Conservation (phyloP, 164 flowering plant genomes). For the Stephania japonica region DNA sequence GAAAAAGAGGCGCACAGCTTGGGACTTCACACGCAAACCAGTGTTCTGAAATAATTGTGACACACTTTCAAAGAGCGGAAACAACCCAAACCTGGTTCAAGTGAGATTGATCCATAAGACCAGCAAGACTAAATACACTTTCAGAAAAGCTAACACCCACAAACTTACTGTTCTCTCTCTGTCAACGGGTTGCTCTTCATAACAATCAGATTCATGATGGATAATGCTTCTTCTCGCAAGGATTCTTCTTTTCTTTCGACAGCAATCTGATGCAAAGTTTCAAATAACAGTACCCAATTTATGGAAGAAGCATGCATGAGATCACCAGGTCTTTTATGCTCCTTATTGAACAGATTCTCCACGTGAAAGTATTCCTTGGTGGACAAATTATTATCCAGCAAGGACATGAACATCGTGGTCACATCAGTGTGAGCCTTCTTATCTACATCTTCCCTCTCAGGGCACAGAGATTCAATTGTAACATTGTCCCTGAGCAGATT, state of each 20-base stretch:
- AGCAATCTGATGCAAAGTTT: constrained; percentile 45
- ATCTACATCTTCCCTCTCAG: constrained; percentile 19
- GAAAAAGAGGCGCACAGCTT: constrained; percentile 64
- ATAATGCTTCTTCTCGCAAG: constrained; percentile 57
- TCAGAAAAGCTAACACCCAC: background rate
- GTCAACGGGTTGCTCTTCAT: constrained; percentile 47
- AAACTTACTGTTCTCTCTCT: constrained; percentile 68
- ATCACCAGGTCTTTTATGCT: background rate
- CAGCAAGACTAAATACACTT: background rate
- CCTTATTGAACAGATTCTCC: constrained; percentile 16
- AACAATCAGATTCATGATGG: constrained; percentile 70
- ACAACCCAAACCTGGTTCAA: constrained; percentile 56
- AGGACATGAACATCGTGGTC: constrained; percentile 13
- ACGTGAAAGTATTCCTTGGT: constrained; percentile 15
- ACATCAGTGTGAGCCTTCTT: constrained; percentile 16
- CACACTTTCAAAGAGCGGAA: constrained; percentile 40
- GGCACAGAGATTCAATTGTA: constrained; percentile 26
- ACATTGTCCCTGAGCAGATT: constrained; percentile 82
- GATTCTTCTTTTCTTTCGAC: constrained; percentile 31
- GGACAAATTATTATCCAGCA: constrained; percentile 13
- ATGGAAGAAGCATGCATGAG: constrained; percentile 15
- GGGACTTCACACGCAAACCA: constrained; percentile 53
- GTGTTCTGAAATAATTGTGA: constrained; percentile 48
- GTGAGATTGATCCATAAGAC: constrained; percentile 8
- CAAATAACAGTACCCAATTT: constrained; percentile 56